phyloP scores from a whole-genome alignment of 495 filamentous ascomycete genomes.

The Cenococcum geophilum region DNA sequence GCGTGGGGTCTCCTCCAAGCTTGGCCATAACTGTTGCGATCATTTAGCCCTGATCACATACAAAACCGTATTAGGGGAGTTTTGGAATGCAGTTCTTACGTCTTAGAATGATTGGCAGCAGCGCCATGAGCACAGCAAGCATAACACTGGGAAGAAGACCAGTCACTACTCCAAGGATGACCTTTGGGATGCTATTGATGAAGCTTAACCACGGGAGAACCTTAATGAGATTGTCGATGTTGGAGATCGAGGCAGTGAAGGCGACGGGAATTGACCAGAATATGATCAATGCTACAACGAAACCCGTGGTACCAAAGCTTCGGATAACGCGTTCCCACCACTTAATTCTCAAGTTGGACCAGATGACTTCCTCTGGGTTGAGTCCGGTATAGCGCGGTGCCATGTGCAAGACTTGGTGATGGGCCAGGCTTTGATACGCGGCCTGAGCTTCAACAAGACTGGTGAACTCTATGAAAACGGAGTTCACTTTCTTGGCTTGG shows the following conservation, averaged over 20 bases:
- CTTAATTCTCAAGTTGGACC: slow-evolving; percentile 76
- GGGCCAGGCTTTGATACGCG: slow-evolving; percentile 78
- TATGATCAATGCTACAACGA: slow-evolving; percentile 73
- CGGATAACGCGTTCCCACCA: slow-evolving; percentile 84
- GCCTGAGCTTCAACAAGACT: slow-evolving; percentile 75
- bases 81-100: slow-evolving; percentile 41
- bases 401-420: slow-evolving; percentile 90
- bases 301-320: slow-evolving; percentile 58
- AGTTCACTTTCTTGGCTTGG: slow-evolving; percentile 57
- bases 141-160: slow-evolving; percentile 76
- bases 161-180: slow-evolving; percentile 74
- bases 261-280: slow-evolving; percentile 96
- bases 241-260: slow-evolving; percentile 79
- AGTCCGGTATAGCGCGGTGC: slow-evolving; percentile 84
- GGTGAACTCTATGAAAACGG: slow-evolving; percentile 86
- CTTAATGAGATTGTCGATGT: slow-evolving; percentile 63
- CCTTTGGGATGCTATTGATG: slow-evolving; percentile 62
- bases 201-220: slow-evolving; percentile 62
- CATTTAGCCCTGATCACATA: background rate
- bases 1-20: slow-evolving; percentile 68
- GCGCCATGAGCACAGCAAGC: slow-evolving; percentile 79
- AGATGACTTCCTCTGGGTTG: slow-evolving; percentile 79
- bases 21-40: slow-evolving; percentile 58
- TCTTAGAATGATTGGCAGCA: slow-evolving; percentile 82
- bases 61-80: background rate